Evolutionary conservation across 352 stramenopile species (phyloP).

Genomic region (Phytopythium litorale): DNA sequence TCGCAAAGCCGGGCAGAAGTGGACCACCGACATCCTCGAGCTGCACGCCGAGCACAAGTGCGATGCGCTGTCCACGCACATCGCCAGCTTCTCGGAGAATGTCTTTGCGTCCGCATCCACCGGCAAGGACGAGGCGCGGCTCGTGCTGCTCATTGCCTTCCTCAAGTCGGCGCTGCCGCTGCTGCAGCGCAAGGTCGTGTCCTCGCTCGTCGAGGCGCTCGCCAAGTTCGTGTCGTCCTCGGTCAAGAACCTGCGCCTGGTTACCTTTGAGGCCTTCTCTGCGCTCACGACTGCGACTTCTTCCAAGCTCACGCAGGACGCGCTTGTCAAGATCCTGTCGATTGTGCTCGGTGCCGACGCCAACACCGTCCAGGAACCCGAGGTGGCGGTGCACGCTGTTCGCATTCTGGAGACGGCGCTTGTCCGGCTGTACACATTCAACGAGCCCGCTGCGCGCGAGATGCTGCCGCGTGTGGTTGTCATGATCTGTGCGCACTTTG

Average conservation of each 20-base stretch:
- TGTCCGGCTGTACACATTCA: constrained; percentile 56
- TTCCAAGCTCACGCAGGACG: constrained; percentile 62
- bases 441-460: constrained; percentile 52
- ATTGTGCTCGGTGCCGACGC: constrained; percentile 59
- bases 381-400: constrained; percentile 61
- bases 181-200: constrained; percentile 77
- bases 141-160: constrained; percentile 80
- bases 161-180: constrained; percentile 74
- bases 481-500: constrained; percentile 67
- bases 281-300: constrained; percentile 43
- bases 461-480: constrained; percentile 76
- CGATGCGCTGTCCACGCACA: constrained; percentile 82
- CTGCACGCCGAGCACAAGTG: constrained; percentile 65
- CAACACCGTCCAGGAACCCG: constrained; percentile 54
- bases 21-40: constrained; percentile 68
- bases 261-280: constrained; percentile 76
- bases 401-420: constrained; percentile 61
- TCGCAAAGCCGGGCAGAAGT: constrained; percentile 75
- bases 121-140: constrained; percentile 65
- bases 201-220: constrained; percentile 69
- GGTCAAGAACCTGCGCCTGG: constrained; percentile 72
- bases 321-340: constrained; percentile 56
- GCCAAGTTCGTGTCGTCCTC: constrained; percentile 69
- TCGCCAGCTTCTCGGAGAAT: constrained; percentile 84
- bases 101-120: constrained; percentile 54